These are phyloP conservation scores for Sporothrix curviconia DNA, from an alignment of 2,329 filamentous ascomycete species.

Conservation along the genomic window DNA sequence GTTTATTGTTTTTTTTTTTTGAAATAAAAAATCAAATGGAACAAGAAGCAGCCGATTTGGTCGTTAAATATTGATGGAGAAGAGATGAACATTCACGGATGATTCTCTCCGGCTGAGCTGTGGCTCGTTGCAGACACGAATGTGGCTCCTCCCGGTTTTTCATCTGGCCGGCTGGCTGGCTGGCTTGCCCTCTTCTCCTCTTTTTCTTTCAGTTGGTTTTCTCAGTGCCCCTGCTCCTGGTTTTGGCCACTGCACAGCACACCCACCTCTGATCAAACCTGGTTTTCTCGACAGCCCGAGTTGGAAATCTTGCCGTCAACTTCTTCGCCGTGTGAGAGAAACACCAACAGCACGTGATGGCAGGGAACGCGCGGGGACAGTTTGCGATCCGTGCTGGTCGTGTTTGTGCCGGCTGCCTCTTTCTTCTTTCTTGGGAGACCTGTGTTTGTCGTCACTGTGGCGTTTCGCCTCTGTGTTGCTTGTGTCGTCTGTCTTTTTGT, in stretches of 20 bases:
- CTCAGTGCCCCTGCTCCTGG: not conserved
- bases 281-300: not conserved
- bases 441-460: not conserved
- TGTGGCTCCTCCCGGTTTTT: slow-evolving; percentile 12
- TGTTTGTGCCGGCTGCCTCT: not conserved
- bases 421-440: too few relatives aligned
- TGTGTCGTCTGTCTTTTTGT: not conserved
- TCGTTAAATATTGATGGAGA: not conserved
- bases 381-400: too few relatives aligned
- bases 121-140: slow-evolving; percentile 10
- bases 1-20: not conserved
- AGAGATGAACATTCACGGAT: slow-evolving; percentile 11
- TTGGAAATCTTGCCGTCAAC: not conserved
- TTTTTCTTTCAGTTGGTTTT: not conserved
- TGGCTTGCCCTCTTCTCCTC: slow-evolving; percentile 1
- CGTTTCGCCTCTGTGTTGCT: not conserved
- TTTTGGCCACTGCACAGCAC: not conserved
- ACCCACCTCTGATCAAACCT: not conserved
- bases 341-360: slow-evolving; percentile 3
- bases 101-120: slow-evolving; percentile 7
- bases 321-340: not conserved
- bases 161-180: slow-evolving; percentile 9
- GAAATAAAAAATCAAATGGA: not conserved
- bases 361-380: not conserved
- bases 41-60: not conserved